Evolutionary conservation across 2,329 filamentous ascomycete genomes (phyloP), one percentile per base, ranked within the genome.

Genomic region (Tolypocladium nubicola): DNA sequence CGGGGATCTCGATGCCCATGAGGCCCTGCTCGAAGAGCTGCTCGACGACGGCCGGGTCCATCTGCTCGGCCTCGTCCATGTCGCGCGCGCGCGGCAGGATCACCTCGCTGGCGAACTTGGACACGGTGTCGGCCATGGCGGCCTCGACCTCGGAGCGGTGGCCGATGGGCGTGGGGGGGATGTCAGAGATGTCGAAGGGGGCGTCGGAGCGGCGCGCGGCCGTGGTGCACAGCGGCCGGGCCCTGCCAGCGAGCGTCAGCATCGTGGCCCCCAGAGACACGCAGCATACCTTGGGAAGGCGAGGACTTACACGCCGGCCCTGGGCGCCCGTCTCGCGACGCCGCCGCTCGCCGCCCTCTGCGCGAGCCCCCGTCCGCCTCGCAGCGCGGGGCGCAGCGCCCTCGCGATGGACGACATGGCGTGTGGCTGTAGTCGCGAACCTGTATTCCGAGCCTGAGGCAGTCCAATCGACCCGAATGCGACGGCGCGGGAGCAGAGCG

Each of bases 1-100:
- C 94, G 19, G 94, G 93, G 58, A 99, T 96, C 77, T 99, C 94
- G 62, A 99, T 83, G 61, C 91, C 88, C 94, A 99, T 99, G 54
- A 99, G 79, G 0, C 94, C 94, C 71, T 97, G 92, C 78, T 99
- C 94, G 67, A 99, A 99, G 55, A 96, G 82, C 75, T 94, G 89
- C 77, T 96, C 91, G 7, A 99, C 88, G 9, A 99, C 75, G 1
- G 81, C 71, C 0, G 90, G 86, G 71, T 97, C 94, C 94, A 99
- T 97, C 58, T 81, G 75, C 79, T 99, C 94, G 37, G 87, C 87
- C 79, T 99, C 94, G 71, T 99, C 94, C 94, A 99, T 99, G 21
- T 96, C 92, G 58, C 94, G 89, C 13, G 90, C 92, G 72, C 91
- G 93, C 56, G 94, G 94, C 55, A 92, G 83, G 64, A 99, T 88